Percentiles rank a stretch among this genome's conserved stretches.
These are phyloP conservation scores for Euclidium syriacum DNA, from an alignment of 345 rosid genomes.

Conservation along the genomic window DNA sequence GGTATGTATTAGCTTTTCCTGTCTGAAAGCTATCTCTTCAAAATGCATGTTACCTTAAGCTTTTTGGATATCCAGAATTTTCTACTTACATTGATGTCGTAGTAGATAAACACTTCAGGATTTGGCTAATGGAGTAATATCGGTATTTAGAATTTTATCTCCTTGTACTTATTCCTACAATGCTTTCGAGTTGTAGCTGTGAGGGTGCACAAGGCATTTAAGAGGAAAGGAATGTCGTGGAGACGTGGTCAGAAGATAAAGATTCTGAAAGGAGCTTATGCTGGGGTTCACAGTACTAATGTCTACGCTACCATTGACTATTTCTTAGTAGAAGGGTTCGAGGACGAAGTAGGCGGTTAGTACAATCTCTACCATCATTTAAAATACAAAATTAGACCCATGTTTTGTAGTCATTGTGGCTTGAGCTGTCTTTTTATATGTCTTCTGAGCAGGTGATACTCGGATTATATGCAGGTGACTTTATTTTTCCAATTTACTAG, in stretches of 20 bases:
- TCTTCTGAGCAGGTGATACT: slow-evolving; percentile 49
- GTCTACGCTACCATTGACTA: slow-evolving; percentile 60
- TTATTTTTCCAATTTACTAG: background rate
- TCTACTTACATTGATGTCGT: background rate
- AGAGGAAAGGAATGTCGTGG: slow-evolving; percentile 49
- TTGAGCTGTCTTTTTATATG: background rate
- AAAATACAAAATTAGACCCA: background rate
- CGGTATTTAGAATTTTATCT: background rate
- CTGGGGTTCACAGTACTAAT: slow-evolving; percentile 39
- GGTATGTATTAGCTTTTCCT: slow-evolving; percentile 37
- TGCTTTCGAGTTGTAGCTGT: slow-evolving; percentile 40
- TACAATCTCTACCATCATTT: background rate
- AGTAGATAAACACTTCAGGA: background rate
- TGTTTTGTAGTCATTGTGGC: background rate
- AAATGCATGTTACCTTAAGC: background rate
- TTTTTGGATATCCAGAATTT: background rate
- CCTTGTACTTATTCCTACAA: slow-evolving; percentile 4
- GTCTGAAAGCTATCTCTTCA: background rate
- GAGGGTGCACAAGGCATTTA: slow-evolving; percentile 48
- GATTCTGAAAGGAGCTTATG: slow-evolving; percentile 60
- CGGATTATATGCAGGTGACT: slow-evolving; percentile 67
- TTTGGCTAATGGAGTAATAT: background rate
- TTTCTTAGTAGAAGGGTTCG: slow-evolving; percentile 62
- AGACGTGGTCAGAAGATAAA: slow-evolving; percentile 56
- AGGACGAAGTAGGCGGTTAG: slow-evolving; percentile 72